A percentile compares a stretch with the other conserved stretches of the same genome.
phyloP scores from a whole-genome alignment of 306 rosid species.

The Quercus bicolor region DNA sequence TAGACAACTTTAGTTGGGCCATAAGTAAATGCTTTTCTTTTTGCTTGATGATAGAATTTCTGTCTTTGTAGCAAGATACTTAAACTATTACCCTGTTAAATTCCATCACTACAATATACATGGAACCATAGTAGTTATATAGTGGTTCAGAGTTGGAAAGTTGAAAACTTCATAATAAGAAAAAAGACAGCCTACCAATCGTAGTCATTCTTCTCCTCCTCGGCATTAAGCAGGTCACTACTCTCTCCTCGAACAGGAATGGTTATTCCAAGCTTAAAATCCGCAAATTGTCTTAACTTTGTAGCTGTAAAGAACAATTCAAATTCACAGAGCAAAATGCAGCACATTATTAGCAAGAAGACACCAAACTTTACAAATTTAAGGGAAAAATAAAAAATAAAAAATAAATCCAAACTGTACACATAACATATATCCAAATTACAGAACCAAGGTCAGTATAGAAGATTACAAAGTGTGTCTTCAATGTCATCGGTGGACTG shows the following conservation, averaged over 20 bases:
- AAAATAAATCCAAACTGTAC: not conserved
- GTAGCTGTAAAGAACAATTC: slow-evolving; percentile 50
- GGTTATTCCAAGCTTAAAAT: slow-evolving; percentile 57
- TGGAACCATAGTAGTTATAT: not conserved
- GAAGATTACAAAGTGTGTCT: slow-evolving; percentile 62
- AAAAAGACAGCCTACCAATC: slow-evolving; percentile 59
- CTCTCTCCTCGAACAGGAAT: slow-evolving; percentile 67
- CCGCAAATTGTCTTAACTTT: slow-evolving; percentile 63
- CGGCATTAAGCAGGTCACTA: slow-evolving; percentile 62
- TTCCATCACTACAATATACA: not conserved
- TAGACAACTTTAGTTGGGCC: not conserved
- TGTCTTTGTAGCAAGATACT: slow-evolving; percentile 11
- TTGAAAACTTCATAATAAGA: not conserved
- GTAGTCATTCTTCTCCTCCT: slow-evolving; percentile 75
- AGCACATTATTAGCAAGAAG: slow-evolving; percentile 24
- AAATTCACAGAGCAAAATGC: slow-evolving; percentile 15
- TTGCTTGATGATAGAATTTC: slow-evolving; percentile 3
- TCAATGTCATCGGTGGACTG: slow-evolving; percentile 69
- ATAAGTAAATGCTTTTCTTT: not conserved
- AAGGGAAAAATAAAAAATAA: not conserved
- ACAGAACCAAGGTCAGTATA: slow-evolving; percentile 6
- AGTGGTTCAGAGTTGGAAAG: slow-evolving; percentile 2
- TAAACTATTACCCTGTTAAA: not conserved
- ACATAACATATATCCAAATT: not conserved
- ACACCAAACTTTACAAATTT: not conserved